These are phyloP conservation scores for Tuber indicum DNA, from an alignment of 495 filamentous ascomycete genomes.

Conservation along the genomic window DNA sequence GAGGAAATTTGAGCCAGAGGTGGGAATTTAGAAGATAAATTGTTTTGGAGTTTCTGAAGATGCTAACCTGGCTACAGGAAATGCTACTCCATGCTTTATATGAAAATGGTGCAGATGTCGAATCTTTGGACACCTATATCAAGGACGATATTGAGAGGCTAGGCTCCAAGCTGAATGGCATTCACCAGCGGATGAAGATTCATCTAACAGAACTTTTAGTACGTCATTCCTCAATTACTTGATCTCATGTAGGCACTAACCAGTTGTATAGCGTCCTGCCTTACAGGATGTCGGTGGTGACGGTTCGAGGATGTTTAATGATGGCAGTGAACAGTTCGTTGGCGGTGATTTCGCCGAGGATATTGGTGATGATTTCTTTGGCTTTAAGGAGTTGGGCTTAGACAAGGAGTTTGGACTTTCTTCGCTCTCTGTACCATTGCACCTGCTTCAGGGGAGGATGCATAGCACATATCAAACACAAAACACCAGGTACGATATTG, in stretches of 20 bases:
- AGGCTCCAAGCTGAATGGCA: conserved; percentile 68
- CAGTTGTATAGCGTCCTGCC: conserved; percentile 58
- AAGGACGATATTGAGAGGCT: conserved; percentile 92
- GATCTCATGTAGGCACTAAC: conserved; percentile 28
- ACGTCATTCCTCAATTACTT: conserved; percentile 22
- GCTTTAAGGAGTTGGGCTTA: conserved; percentile 90
- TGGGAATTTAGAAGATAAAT: conserved; percentile 6
- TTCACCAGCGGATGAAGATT: conserved; percentile 87
- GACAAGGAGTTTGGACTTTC: conserved; percentile 82
- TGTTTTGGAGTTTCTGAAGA: not conserved
- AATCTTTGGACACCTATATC: conserved; percentile 76
- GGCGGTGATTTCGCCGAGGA: conserved; percentile 96
- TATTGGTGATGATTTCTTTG: conserved; percentile 96
- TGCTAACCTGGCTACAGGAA: conserved; percentile 51
- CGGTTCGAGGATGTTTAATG: conserved; percentile 83
- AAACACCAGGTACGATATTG: conserved; percentile 49
- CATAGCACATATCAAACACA: conserved; percentile 67
- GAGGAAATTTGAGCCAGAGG: conserved; percentile 38
- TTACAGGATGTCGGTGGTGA: conserved; percentile 72
- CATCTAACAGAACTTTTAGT: conserved; percentile 77
- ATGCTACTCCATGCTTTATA: conserved; percentile 76
- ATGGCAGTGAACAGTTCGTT: conserved; percentile 95
- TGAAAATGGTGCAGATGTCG: conserved; percentile 74
- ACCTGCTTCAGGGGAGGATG: conserved; percentile 87
- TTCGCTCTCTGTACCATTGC: conserved; percentile 81